Conservation (phyloP, 148 eudicot genomes). For the Camellia japonica region DNA sequence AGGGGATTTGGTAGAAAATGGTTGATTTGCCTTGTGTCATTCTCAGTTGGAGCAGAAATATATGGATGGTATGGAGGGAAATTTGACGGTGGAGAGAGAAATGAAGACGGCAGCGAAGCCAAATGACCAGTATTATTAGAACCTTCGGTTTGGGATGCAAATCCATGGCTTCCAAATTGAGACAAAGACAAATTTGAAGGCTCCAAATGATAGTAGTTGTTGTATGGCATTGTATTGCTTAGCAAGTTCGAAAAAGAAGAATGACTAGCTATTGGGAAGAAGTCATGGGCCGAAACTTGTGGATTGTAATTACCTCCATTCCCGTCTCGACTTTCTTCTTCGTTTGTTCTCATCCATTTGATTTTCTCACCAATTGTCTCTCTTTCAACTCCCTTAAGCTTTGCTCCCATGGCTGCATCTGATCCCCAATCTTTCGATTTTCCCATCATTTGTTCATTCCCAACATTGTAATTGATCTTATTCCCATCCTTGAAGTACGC, state of each 20-base stretch:
- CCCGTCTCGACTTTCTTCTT: constrained; percentile 26
- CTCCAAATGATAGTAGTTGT: constrained; percentile 42
- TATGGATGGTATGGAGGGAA: constrained; percentile 31
- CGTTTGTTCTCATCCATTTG: constrained; percentile 17
- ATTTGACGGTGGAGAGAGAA: constrained; percentile 33
- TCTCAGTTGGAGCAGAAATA: constrained; percentile 18
- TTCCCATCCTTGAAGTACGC: constrained; percentile 26
- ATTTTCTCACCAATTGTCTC: not conserved
- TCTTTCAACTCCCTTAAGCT: constrained; percentile 31
- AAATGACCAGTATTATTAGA: constrained; percentile 16
- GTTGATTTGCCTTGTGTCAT: constrained; percentile 35
- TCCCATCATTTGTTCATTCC: not conserved
- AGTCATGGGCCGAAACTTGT: constrained; percentile 48
- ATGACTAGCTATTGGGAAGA: constrained; percentile 46
- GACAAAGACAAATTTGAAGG: constrained; percentile 56
- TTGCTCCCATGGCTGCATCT: constrained; percentile 16
- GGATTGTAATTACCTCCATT: constrained; percentile 17
- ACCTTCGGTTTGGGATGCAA: constrained; percentile 29
- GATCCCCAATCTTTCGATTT: constrained; percentile 4
- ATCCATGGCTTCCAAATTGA: constrained; percentile 43
- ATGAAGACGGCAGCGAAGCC: constrained; percentile 16
- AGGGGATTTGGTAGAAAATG: constrained; percentile 21
- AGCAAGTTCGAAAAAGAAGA: constrained; percentile 31
- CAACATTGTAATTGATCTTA: constrained; percentile 30
- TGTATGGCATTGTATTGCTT: constrained; percentile 32